Conservation (phyloP, 495 filamentous ascomycete genomes). For the Penicillium riverlandense region DNA sequence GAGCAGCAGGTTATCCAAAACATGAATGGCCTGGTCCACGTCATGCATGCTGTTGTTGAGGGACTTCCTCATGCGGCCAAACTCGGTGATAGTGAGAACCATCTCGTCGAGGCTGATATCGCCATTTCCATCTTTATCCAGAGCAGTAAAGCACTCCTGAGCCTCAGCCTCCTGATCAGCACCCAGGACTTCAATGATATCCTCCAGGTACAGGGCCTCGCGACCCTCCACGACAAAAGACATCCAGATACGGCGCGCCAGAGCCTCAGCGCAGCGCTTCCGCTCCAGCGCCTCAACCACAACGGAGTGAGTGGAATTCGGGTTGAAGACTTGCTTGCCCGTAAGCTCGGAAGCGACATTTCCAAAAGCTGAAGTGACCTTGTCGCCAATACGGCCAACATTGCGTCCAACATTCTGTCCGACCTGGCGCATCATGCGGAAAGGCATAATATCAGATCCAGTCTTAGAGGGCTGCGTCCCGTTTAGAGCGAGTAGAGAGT, state of each 20-base stretch:
- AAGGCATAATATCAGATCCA: conserved; percentile 58
- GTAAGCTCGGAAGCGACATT: conserved; percentile 91
- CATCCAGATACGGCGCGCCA: conserved; percentile 94
- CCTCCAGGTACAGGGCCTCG: conserved; percentile 69
- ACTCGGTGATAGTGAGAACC: conserved; percentile 77
- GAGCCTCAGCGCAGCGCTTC: conserved; percentile 70
- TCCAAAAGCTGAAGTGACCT: conserved; percentile 86
- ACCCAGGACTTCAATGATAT: conserved; percentile 84
- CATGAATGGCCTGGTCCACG: conserved; percentile 88
- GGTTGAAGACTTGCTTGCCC: conserved; percentile 90
- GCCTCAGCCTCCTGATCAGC: conserved; percentile 62
- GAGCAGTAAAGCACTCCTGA: conserved; percentile 67
- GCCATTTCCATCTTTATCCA: conserved; percentile 86
- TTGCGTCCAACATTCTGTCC: conserved; percentile 66
- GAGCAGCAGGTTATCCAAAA: conserved; percentile 77
- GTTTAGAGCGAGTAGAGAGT: conserved; percentile 50
- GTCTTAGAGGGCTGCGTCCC: conserved; percentile 20
- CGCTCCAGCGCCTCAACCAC: conserved; percentile 85
- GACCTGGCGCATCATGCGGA: conserved; percentile 62
- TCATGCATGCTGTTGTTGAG: conserved; percentile 92
- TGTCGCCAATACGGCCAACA: conserved; percentile 79
- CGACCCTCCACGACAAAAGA: conserved; percentile 90
- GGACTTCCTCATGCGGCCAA: conserved; percentile 74
- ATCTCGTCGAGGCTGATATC: conserved; percentile 95
- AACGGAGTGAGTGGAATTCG: conserved; percentile 77